Evolutionary conservation across 2,329 filamentous ascomycete species (phyloP).

Genomic region (Cylindrodendrum hubeiense): DNA sequence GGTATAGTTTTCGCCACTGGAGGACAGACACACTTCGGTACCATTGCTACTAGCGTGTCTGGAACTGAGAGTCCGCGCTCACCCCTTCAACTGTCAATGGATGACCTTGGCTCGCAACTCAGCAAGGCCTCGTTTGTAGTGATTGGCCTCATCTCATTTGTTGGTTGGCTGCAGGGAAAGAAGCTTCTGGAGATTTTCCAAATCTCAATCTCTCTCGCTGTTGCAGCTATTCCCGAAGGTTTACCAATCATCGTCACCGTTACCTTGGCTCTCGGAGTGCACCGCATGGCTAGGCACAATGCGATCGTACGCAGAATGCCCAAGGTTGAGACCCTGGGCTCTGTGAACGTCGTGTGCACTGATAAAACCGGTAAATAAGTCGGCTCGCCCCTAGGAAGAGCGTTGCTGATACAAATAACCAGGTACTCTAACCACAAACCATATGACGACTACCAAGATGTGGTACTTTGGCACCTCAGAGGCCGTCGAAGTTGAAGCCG

Average conservation of each 20-base stretch:
- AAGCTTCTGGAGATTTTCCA: constrained; percentile 94
- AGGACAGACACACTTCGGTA: constrained; percentile 93
- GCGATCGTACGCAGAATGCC: constrained; percentile 96
- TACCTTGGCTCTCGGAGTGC: constrained; percentile 91
- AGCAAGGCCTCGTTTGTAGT: constrained; percentile 97
- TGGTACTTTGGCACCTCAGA: constrained; percentile 86
- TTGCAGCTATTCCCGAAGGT: constrained; percentile 95
- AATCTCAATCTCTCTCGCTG: constrained; percentile 95
- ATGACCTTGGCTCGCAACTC: constrained; percentile 93
- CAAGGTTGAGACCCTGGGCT: constrained; percentile 96
- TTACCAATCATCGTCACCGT: constrained; percentile 98
- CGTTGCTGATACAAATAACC: constrained; percentile 31
- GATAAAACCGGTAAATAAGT: constrained; percentile 84
- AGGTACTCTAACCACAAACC: constrained; percentile 95
- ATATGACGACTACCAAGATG: constrained; percentile 97
- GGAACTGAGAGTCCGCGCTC: constrained; percentile 96
- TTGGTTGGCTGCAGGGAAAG: constrained; percentile 92
- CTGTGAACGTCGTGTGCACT: constrained; percentile 99
- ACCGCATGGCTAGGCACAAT: constrained; percentile 95
- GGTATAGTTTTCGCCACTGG: constrained; percentile 98
- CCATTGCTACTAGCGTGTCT: constrained; percentile 92
- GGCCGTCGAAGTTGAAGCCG: constrained; percentile 65
- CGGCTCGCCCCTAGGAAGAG: neutral
- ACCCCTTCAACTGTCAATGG: constrained; percentile 95
- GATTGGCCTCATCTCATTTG: constrained; percentile 90